Conservation (phyloP, 1,284 basidiomycete genomes). For the Prillingera fragicola region DNA sequence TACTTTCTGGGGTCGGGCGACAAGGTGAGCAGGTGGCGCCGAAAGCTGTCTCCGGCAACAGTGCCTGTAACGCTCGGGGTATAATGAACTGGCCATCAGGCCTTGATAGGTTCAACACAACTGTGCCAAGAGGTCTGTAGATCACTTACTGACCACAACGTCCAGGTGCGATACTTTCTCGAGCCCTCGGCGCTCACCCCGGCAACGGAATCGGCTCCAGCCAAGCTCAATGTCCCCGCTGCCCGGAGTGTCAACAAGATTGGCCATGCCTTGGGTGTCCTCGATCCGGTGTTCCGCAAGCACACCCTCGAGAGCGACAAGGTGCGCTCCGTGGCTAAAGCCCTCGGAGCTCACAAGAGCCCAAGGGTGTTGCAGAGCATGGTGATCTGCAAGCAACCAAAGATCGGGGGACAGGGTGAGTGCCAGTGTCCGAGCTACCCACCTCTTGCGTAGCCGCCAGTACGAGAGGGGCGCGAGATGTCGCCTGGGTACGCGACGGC, state of each 20-base stretch:
- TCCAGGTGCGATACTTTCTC: conserved; percentile 45
- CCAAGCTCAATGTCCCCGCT: conserved; percentile 67
- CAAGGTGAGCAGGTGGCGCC: conserved; percentile 64
- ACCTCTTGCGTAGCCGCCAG: too few species aligned
- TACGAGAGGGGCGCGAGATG: too few species aligned
- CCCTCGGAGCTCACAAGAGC: conserved; percentile 71
- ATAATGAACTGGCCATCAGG: too few species aligned
- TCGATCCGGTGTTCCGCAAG: conserved; percentile 72
- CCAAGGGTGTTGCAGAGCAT: conserved; percentile 89
- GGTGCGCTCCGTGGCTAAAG: conserved; percentile 62
- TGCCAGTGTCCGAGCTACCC: too few species aligned
- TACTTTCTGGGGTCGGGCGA: conserved; percentile 89
- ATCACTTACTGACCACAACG: conserved; percentile 1
- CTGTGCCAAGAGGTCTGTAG: too few species aligned
- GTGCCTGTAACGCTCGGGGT: too few species aligned
- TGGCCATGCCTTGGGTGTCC: conserved; percentile 64
- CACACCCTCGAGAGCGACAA: conserved; percentile 70
- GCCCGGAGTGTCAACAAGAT: conserved; percentile 55
- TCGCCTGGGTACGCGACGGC: too few species aligned
- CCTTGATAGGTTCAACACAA: too few species aligned
- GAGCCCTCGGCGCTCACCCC: conserved; percentile 38
- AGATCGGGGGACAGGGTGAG: conserved; percentile 80
- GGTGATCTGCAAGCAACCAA: conserved; percentile 85
- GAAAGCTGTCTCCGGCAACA: too few species aligned
- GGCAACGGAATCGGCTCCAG: conserved; percentile 24